Percentiles rank a stretch among this genome's conserved stretches.
Evolutionary conservation across 495 filamentous ascomycete genomes (phyloP).

Genomic region (Talaromyces ruber): DNA sequence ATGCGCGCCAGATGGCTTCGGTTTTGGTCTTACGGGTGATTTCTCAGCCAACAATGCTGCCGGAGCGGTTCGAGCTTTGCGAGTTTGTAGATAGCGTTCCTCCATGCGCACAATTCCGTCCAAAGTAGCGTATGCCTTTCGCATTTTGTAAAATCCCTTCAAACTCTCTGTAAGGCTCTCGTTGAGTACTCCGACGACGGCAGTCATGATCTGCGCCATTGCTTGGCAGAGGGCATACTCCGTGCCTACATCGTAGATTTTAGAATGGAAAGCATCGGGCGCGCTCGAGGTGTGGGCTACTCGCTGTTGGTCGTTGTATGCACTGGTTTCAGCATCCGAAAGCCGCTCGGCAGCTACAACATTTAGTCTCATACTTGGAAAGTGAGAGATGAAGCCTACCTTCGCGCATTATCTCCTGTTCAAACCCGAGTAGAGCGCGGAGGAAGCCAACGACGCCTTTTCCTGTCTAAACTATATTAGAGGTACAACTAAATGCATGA

Average conservation of each 20-base stretch:
- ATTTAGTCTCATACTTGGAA: constrained; percentile 3
- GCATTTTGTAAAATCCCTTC: constrained; percentile 84
- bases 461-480: constrained; percentile 47
- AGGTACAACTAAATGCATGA: constrained; percentile 3
- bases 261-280: constrained; percentile 41
- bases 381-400: constrained; percentile 27
- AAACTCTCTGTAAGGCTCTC: constrained; percentile 90
- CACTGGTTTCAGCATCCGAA: constrained; percentile 66
- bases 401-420: constrained; percentile 89
- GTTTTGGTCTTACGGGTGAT: neutral
- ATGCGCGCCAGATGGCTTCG: neutral
- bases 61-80: neutral
- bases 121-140: constrained; percentile 81
- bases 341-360: constrained; percentile 59
- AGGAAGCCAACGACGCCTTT: constrained; percentile 78
- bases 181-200: constrained; percentile 80
- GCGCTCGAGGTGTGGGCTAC: constrained; percentile 46
- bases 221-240: constrained; percentile 77
- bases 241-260: constrained; percentile 71
- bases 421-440: constrained; percentile 80
- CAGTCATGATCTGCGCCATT: constrained; percentile 80
- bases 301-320: constrained; percentile 70
- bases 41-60: neutral
- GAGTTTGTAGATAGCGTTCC: constrained; percentile 40
- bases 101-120: constrained; percentile 65